Evolutionary conservation across 2,329 filamentous ascomycete genomes (phyloP).

Genomic region (Beauveria asiatica): DNA sequence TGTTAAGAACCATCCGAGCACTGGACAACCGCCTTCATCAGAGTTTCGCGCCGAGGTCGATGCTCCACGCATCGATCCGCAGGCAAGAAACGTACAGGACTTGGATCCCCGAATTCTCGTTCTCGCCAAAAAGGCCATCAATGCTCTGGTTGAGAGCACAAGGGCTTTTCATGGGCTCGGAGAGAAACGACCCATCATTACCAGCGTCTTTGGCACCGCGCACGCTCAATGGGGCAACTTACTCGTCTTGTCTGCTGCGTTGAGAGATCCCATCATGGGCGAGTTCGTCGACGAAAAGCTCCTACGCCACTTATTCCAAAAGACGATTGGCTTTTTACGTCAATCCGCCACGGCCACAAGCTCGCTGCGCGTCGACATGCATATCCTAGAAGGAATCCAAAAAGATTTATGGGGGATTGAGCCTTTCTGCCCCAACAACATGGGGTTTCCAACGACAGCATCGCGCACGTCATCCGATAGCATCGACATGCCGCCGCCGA

Average conservation of each 20-base stretch:
- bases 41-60: slow-evolving; percentile 30
- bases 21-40: slow-evolving; percentile 23
- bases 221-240: slow-evolving; percentile 98
- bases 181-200: slow-evolving; percentile 67
- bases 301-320: slow-evolving; percentile 54
- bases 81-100: slow-evolving; percentile 28
- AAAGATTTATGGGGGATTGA: slow-evolving; percentile 32
- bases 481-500: slow-evolving; percentile 7
- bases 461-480: slow-evolving; percentile 12
- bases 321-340: slow-evolving; percentile 69
- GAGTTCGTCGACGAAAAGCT: slow-evolving; percentile 46
- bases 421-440: not conserved
- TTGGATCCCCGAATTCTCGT: slow-evolving; percentile 40
- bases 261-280: slow-evolving; percentile 54
- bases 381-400: slow-evolving; percentile 56
- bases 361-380: slow-evolving; percentile 63
- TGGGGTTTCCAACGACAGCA: not conserved
- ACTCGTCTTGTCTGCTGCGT: slow-evolving; percentile 78
- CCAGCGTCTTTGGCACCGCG: slow-evolving; percentile 92
- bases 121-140: slow-evolving; percentile 55
- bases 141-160: slow-evolving; percentile 76
- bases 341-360: slow-evolving; percentile 65
- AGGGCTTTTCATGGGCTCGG: slow-evolving; percentile 64
- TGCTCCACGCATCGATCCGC: slow-evolving; percentile 29
- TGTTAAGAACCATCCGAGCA: slow-evolving; percentile 26